phyloP scores from a whole-genome alignment of 345 rosid species.

The Aquilaria sinensis region DNA sequence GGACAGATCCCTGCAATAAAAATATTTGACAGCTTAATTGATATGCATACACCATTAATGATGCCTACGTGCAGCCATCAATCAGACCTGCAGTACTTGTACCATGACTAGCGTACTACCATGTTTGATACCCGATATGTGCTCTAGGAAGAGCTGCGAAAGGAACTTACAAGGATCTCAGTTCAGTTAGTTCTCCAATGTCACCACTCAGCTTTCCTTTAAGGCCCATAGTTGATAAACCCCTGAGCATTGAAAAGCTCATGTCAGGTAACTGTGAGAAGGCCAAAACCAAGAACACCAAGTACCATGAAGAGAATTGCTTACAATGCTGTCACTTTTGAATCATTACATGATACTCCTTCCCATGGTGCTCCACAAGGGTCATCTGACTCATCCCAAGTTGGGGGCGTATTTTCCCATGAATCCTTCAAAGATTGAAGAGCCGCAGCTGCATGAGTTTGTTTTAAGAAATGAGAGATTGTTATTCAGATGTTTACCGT shows the following conservation, averaged over 20 bases:
- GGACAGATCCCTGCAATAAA: slow-evolving; percentile 74
- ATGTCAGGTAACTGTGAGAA: neutral
- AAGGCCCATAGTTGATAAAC: slow-evolving; percentile 78
- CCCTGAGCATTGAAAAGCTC: slow-evolving; percentile 32
- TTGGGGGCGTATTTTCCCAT: slow-evolving; percentile 76
- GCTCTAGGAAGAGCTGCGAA: neutral
- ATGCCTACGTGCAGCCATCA: no score
- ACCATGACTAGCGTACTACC: neutral
- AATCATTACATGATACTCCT: slow-evolving; percentile 67
- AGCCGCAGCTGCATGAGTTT: slow-evolving; percentile 49
- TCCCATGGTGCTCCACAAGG: slow-evolving; percentile 91
- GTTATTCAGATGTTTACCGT: neutral
- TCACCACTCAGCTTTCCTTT: slow-evolving; percentile 83
- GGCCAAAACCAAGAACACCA: neutral
- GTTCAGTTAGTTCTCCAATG: slow-evolving; percentile 78
- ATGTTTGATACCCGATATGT: neutral
- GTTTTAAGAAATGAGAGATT: slow-evolving; percentile 1
- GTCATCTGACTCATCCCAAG: slow-evolving; percentile 65
- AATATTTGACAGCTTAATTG: neutral
- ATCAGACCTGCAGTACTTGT: neutral
- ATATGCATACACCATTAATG: neutral
- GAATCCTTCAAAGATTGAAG: slow-evolving; percentile 68
- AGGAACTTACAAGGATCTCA: slow-evolving; percentile 75
- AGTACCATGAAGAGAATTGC: slow-evolving; percentile 10
- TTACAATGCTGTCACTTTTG: slow-evolving; percentile 81